These are phyloP conservation scores for Aschersonia sp. DNA, from an alignment of 2,329 filamentous ascomycete genomes.

Conservation along the genomic window DNA sequence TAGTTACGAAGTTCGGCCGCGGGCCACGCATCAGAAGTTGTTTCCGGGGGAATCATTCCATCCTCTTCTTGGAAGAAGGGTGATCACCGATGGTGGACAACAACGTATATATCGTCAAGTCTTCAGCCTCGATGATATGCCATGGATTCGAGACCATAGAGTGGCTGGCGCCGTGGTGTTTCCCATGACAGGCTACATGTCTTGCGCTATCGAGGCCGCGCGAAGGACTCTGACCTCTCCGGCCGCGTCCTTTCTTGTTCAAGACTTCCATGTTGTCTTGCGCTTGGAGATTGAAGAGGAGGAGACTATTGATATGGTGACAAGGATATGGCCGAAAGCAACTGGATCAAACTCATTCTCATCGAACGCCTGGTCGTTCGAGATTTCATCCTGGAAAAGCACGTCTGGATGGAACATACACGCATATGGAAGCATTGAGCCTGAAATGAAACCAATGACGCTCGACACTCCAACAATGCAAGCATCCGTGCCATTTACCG, in stretches of 20 bases:
- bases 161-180: slow-evolving; percentile 17
- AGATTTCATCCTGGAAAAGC: slow-evolving; percentile 11
- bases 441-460: slow-evolving; percentile 7
- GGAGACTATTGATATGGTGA: slow-evolving; percentile 11
- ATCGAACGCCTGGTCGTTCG: slow-evolving; percentile 8
- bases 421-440: slow-evolving; percentile 9
- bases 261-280: slow-evolving; percentile 8
- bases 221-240: not conserved
- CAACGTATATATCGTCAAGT: slow-evolving; percentile 18
- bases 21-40: slow-evolving; percentile 8
- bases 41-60: slow-evolving; percentile 15
- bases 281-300: slow-evolving; percentile 14
- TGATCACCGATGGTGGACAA: slow-evolving; percentile 9
- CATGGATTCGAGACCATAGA: slow-evolving; percentile 20
- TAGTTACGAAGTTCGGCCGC: slow-evolving; percentile 1
- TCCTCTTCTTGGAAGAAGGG: slow-evolving; percentile 11
- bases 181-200: slow-evolving; percentile 21
- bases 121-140: slow-evolving; percentile 14
- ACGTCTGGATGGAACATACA: slow-evolving; percentile 10
- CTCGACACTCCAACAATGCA: slow-evolving; percentile 7
- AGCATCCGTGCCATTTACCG: slow-evolving; percentile 2
- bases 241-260: slow-evolving; percentile 2
- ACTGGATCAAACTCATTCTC: slow-evolving; percentile 7
- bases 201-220: slow-evolving; percentile 17
- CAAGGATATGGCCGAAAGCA: slow-evolving; percentile 9